Conservation (phyloP, 192 early-diverging fungal genomes). For the Umbelopsis vinacea region DNA sequence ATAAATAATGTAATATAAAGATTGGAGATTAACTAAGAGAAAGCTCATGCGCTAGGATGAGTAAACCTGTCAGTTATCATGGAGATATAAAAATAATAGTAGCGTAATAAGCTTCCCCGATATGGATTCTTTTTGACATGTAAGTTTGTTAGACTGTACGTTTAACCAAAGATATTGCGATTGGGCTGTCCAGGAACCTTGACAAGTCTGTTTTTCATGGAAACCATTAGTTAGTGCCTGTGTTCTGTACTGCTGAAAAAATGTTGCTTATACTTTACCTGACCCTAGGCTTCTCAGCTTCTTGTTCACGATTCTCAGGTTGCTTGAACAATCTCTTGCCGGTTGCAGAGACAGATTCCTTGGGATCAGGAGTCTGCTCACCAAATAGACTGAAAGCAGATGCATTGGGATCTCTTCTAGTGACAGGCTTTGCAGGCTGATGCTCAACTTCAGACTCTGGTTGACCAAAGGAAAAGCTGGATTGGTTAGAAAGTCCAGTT, state of each 20-base stretch:
- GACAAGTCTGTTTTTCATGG: neutral
- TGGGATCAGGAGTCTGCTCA: neutral
- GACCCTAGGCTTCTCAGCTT: conserved; percentile 15
- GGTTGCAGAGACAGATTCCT: conserved; percentile 2
- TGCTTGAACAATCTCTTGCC: conserved; percentile 7
- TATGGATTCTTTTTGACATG: neutral
- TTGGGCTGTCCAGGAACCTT: conserved; percentile 1
- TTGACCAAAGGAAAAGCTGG: conserved; percentile 4
- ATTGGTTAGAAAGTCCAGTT: neutral
- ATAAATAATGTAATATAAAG: conserved; percentile 30
- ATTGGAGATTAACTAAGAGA: neutral
- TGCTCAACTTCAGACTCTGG: neutral
- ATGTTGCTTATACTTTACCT: neutral
- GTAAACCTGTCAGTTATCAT: neutral
- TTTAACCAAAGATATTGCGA: conserved; percentile 20
- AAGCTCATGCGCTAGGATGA: neutral
- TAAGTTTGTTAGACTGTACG: neutral
- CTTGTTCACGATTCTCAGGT: neutral
- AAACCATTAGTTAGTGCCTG: neutral
- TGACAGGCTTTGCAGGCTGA: neutral
- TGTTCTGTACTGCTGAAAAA: neutral
- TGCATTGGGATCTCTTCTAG: conserved; percentile 18
- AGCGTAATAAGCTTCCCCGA: neutral
- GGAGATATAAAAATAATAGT: no score
- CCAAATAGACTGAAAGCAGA: conserved; percentile 4